Base-by-base conservation (phyloP, 345 rosid species). In the Triadica sebifera region DNA sequence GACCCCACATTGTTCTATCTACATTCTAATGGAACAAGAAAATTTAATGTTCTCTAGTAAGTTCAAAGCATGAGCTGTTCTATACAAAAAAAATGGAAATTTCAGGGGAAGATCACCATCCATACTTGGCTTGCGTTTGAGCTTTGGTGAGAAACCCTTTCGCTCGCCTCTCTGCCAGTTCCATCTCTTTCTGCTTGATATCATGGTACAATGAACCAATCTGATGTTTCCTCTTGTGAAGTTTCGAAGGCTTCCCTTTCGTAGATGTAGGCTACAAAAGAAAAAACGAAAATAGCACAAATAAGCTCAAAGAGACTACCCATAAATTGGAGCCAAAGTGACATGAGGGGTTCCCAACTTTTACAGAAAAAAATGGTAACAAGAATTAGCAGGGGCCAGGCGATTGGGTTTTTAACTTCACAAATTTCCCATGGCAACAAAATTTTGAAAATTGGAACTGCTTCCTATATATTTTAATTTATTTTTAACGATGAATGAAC, bases 201-300 rank as follows among this genome's bases (percentile, higher is more conserved):
- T 95, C 99, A 57, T 50, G 82, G 81, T 67, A 89, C 58, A 95
- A 77, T 8, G 99, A 77, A 19, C 94, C 87, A 37, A 95, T 95
- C 76, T 93, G 99, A 88, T 93, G 99, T 88, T 95, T 95, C 87
- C 99, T 91, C 88, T 93, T 93, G 85, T 93, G 99, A 75, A 95
- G 92, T 75, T 95, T 95, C 0, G 91, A 39, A 46, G 96, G 96
- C 80, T 95, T 91, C 72, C 97, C 99, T 70, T 93, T 91, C 0
- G 92, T 56, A 37, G 99, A 89, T 79, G 81, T 88, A 12, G 97
- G 94, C 98, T 95, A 74, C 66, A 70, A 24, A 15, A 38, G 16
- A 56, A 34, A 29, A 70, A 51, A 6, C 12, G 7, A 45, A 15
- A 6, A n/a, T 2, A 29, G 1, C 34, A 29, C 34, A 29, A 29